Conservation (phyloP, 768 basidiomycete genomes). For the Psilocybe sp. region DNA sequence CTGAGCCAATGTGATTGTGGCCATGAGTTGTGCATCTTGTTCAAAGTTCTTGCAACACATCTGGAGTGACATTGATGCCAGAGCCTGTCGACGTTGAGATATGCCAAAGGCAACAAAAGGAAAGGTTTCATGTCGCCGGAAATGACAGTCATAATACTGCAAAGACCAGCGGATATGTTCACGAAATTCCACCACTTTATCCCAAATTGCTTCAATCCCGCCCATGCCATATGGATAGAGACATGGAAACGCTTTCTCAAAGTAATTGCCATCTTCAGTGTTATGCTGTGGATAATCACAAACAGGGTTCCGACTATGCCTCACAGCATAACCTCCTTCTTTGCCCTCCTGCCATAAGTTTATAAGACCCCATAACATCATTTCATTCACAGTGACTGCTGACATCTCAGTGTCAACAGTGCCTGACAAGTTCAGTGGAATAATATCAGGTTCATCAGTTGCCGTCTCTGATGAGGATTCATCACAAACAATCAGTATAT, state of each 20-base stretch:
- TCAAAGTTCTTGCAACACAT: slow-evolving; percentile 24
- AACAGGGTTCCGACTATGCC: slow-evolving; percentile 15
- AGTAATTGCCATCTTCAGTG: slow-evolving; percentile 11
- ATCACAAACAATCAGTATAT: slow-evolving; percentile 12
- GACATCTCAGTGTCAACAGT: slow-evolving; percentile 18
- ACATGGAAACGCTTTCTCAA: slow-evolving; percentile 19
- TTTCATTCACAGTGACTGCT: slow-evolving; percentile 14
- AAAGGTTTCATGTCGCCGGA: slow-evolving; percentile 28
- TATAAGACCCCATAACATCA: slow-evolving; percentile 22
- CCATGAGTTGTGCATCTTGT: slow-evolving; percentile 15
- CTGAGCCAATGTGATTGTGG: slow-evolving; percentile 17
- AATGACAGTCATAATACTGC: slow-evolving; percentile 25
- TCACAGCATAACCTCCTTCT: slow-evolving; percentile 22
- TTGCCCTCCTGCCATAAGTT: slow-evolving; percentile 12
- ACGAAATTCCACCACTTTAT: background rate
- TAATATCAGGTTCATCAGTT: slow-evolving; percentile 20
- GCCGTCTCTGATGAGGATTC: slow-evolving; percentile 17
- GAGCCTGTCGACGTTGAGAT: slow-evolving; percentile 23
- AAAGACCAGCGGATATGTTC: slow-evolving; percentile 28
- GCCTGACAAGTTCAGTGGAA: slow-evolving; percentile 4
- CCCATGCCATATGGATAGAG: slow-evolving; percentile 31
- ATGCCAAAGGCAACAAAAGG: slow-evolving; percentile 29
- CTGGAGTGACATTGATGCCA: slow-evolving; percentile 27
- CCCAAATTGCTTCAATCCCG: slow-evolving; percentile 20
- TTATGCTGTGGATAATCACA: slow-evolving; percentile 7